Evolutionary conservation across 2,329 filamentous ascomycete species (phyloP).

Genomic region (Talaromyces sp.): DNA sequence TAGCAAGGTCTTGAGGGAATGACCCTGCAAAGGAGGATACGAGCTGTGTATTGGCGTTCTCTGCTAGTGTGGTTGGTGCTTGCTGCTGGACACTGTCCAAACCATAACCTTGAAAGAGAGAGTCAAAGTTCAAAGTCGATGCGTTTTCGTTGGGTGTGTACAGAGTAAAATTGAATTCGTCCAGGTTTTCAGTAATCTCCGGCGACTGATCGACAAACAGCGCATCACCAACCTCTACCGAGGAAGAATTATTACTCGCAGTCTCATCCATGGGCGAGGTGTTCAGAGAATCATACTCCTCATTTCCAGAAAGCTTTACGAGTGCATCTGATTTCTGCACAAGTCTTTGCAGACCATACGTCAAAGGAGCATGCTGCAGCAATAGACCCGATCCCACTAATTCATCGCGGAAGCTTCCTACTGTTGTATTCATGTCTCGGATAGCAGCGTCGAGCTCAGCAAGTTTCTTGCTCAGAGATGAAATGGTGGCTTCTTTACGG

Average conservation of each 20-base stretch:
- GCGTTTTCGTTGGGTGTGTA: background rate
- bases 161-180: background rate
- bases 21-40: background rate
- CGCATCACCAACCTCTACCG: background rate
- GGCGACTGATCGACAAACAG: background rate
- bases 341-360: conserved; percentile 55
- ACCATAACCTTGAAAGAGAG: background rate
- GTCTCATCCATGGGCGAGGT: background rate
- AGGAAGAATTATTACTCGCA: conserved; percentile 3
- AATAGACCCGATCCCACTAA: conserved; percentile 58
- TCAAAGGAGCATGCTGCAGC: conserved; percentile 56
- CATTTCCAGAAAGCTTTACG: conserved; percentile 43
- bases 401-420: conserved; percentile 64
- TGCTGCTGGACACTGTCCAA: background rate
- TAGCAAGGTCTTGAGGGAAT: conserved; percentile 22
- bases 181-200: background rate
- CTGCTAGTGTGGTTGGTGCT: background rate
- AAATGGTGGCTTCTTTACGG: conserved; percentile 78
- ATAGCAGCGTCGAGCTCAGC: conserved; percentile 65
- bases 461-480: conserved; percentile 67
- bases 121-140: background rate
- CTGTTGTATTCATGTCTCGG: conserved; percentile 69
- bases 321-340: conserved; percentile 59
- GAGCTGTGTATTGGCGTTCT: background rate
- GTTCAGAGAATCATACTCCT: background rate